Evolutionary conservation across 306 rosid species (phyloP).

Genomic region (barrel medic (Medicago truncatula)): DNA sequence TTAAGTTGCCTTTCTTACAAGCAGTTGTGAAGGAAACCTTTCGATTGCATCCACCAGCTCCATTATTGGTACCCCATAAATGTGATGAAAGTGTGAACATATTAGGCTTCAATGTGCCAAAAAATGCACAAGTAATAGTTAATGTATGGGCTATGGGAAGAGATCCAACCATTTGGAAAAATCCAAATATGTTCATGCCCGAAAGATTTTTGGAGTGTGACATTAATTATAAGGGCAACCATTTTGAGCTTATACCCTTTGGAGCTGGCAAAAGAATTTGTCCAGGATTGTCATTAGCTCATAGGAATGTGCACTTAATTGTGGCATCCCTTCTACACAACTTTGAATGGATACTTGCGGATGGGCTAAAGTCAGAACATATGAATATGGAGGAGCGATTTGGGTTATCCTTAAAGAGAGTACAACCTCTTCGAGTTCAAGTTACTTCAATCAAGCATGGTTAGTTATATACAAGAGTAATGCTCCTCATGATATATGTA

Average conservation of each 20-base stretch:
- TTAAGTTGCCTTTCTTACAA: not conserved
- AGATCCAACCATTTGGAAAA: slow-evolving; percentile 43
- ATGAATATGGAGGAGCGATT: slow-evolving; percentile 21
- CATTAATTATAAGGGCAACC: slow-evolving; percentile 29
- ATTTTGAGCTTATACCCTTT: slow-evolving; percentile 49
- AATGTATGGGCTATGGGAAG: slow-evolving; percentile 56
- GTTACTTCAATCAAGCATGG: not conserved
- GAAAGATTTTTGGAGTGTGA: slow-evolving; percentile 38
- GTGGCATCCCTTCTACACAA: slow-evolving; percentile 32
- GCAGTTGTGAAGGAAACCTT: not conserved
- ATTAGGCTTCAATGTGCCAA: slow-evolving; percentile 36
- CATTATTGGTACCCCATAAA: slow-evolving; percentile 41
- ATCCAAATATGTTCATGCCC: slow-evolving; percentile 39
- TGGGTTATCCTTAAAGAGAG: slow-evolving; percentile 1
- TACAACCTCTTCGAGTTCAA: slow-evolving; percentile 28
- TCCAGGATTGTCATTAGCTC: slow-evolving; percentile 47
- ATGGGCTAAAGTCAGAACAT: slow-evolving; percentile 22
- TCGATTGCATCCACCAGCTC: not conserved
- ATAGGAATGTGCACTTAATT: slow-evolving; percentile 5
- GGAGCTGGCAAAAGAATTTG: slow-evolving; percentile 56
- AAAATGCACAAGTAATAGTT: slow-evolving; percentile 37
- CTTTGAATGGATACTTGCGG: slow-evolving; percentile 44
- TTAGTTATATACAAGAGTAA: not conserved
- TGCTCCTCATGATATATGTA: not conserved
- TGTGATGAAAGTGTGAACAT: slow-evolving; percentile 4